These are phyloP conservation scores for Ascobolus immersus DNA, from an alignment of 495 filamentous ascomycete genomes.

Conservation along the genomic window DNA sequence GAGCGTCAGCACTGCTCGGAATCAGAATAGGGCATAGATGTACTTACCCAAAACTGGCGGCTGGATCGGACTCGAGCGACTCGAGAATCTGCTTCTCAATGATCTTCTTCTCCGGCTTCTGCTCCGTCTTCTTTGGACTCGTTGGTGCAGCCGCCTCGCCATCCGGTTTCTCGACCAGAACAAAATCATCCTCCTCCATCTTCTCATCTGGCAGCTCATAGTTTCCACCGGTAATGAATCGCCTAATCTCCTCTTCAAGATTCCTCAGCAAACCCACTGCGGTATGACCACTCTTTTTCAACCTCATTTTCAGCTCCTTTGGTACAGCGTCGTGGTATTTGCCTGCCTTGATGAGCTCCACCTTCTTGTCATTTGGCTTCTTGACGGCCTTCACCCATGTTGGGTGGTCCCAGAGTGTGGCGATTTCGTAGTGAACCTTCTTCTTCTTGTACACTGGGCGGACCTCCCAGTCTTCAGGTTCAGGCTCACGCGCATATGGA, in stretches of 20 bases:
- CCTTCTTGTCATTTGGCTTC: conserved; percentile 11
- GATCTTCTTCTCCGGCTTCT: conserved; percentile 10
- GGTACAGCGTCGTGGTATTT: conserved; percentile 20
- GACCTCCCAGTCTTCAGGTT: conserved; percentile 54
- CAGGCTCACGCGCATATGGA: conserved; percentile 60
- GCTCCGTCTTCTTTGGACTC: conserved; percentile 6
- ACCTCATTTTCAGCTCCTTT: conserved; percentile 33
- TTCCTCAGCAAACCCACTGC: conserved; percentile 39
- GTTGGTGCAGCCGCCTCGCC: neutral
- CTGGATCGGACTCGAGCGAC: neutral
- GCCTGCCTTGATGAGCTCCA: neutral
- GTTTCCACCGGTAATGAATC: conserved; percentile 28
- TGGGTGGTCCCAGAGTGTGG: conserved; percentile 49
- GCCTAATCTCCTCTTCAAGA: conserved; percentile 35
- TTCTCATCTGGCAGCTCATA: conserved; percentile 21
- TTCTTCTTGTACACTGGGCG: conserved; percentile 52
- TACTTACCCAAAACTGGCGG: neutral
- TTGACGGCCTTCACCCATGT: conserved; percentile 20
- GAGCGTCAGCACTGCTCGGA: neutral
- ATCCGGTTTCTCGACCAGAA: neutral
- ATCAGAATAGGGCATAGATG: neutral
- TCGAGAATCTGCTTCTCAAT: neutral
- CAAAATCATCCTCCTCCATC: conserved; percentile 5
- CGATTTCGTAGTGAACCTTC: conserved; percentile 68
- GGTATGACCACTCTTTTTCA: conserved; percentile 45